Evolutionary conservation across 768 basidiomycete genomes (phyloP).

Genomic region (Gloeophyllum trabeum): DNA sequence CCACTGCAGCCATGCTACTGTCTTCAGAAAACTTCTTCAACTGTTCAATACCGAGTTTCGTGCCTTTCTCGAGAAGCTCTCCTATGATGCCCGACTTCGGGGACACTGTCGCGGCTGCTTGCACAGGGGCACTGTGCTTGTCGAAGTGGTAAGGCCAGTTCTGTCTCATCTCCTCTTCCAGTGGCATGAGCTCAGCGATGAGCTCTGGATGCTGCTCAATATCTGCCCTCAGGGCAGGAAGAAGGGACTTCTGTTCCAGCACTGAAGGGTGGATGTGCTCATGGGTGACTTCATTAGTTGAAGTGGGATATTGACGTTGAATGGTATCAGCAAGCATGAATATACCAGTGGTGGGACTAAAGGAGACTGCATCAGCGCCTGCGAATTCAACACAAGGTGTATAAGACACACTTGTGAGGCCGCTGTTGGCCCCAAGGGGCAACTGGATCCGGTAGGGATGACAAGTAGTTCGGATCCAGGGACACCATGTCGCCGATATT

Average conservation of each 20-base stretch:
- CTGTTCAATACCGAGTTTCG: too few relatives aligned
- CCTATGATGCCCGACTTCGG: too few relatives aligned
- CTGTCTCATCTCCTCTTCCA: constrained; percentile 40
- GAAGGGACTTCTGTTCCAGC: constrained; percentile 27
- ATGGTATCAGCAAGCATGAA: constrained; percentile 33
- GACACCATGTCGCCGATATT: constrained; percentile 45
- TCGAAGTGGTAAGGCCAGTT: constrained; percentile 39
- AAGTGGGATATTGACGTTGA: constrained; percentile 36
- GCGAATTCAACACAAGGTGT: not conserved
- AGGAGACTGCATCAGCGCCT: too few relatives aligned
- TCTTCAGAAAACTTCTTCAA: too few relatives aligned
- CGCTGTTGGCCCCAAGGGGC: constrained; percentile 49
- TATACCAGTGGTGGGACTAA: constrained; percentile 33
- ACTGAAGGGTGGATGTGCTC: constrained; percentile 57
- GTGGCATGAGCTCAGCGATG: constrained; percentile 28
- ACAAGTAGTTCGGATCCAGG: constrained; percentile 43
- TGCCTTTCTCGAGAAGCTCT: too few relatives aligned
- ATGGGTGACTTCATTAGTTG: constrained; percentile 32
- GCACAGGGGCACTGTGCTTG: too few relatives aligned
- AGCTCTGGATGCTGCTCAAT: constrained; percentile 33
- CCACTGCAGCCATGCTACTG: too few relatives aligned
- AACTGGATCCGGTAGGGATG: constrained; percentile 35
- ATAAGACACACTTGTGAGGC: constrained; percentile 50
- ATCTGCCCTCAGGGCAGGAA: constrained; percentile 20
- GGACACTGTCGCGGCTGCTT: too few relatives aligned